Conservation (phyloP, 176 grass and related monocot species). For the Hsuehochloa calcarea region DNA sequence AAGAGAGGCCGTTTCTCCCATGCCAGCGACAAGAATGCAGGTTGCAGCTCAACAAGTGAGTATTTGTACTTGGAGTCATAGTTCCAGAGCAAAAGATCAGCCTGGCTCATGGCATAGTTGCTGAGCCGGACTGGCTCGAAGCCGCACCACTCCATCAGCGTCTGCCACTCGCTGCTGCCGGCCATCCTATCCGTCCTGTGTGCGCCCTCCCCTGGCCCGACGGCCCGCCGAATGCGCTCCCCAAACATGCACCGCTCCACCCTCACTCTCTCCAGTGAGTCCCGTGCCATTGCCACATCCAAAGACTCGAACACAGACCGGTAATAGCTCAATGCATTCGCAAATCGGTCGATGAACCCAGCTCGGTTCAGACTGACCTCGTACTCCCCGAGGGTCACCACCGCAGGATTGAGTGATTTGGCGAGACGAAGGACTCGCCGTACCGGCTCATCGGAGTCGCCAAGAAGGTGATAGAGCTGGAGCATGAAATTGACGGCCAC, state of each 20-base stretch:
- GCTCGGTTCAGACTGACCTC: slow-evolving; percentile 70
- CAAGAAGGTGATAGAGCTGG: slow-evolving; percentile 74
- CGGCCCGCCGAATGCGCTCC: slow-evolving; percentile 53
- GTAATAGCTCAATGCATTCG: slow-evolving; percentile 77
- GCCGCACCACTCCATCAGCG: slow-evolving; percentile 65
- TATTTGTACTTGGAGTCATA: slow-evolving; percentile 87
- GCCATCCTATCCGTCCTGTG: slow-evolving; percentile 76
- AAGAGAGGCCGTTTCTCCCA: slow-evolving; percentile 77
- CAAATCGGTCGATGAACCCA: slow-evolving; percentile 63
- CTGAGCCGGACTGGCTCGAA: slow-evolving; percentile 63
- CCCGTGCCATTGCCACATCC: slow-evolving; percentile 73
- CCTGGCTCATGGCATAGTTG: slow-evolving; percentile 93
- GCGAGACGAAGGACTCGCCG: slow-evolving; percentile 52
- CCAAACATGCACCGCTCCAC: slow-evolving; percentile 84
- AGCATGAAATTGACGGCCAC: slow-evolving; percentile 98
- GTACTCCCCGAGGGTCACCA: slow-evolving; percentile 85
- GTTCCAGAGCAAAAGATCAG: slow-evolving; percentile 91
- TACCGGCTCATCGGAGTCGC: slow-evolving; percentile 62
- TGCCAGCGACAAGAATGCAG: slow-evolving; percentile 68
- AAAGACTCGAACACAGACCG: slow-evolving; percentile 74
- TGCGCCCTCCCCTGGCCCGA: slow-evolving; percentile 50
- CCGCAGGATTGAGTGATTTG: slow-evolving; percentile 65
- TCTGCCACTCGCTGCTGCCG: slow-evolving; percentile 58
- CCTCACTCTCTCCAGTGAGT: slow-evolving; percentile 55
- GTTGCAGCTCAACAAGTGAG: slow-evolving; percentile 51